Conservation (phyloP, 1,139 yeast genomes). For the Diutina siamensis region DNA sequence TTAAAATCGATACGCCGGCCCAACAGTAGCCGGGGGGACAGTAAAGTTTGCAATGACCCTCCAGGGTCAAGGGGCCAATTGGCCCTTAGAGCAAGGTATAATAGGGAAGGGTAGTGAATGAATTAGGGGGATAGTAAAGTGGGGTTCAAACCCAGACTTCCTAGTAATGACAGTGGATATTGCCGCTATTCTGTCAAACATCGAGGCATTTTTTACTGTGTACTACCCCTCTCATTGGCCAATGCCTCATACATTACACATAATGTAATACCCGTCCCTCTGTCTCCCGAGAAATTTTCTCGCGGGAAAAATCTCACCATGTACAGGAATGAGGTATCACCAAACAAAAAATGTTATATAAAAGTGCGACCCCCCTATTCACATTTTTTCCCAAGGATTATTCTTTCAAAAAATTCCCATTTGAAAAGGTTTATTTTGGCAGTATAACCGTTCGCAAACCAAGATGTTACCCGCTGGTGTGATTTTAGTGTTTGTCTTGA, state of each 20-base stretch:
- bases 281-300: neutral
- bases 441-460: conserved; percentile 6
- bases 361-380: conserved; percentile 2
- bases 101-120: too few relatives aligned
- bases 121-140: too few relatives aligned
- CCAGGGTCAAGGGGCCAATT: too few relatives aligned
- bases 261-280: neutral
- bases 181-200: neutral
- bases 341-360: conserved; percentile 2
- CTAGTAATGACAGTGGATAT: too few relatives aligned
- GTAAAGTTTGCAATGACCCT: too few relatives aligned
- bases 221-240: neutral
- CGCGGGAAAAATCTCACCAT: too few relatives aligned
- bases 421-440: neutral
- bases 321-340: neutral
- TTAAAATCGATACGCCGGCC: neutral
- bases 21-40: neutral
- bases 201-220: neutral
- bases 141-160: too few relatives aligned
- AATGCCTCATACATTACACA: too few relatives aligned
- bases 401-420: conserved; percentile 5
- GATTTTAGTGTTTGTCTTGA: conserved; percentile 37
- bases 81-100: too few relatives aligned
- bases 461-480: conserved; percentile 42
- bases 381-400: conserved; percentile 4